Base-by-base conservation (phyloP, 768 basidiomycete genomes). In the Mycena filopes region DNA sequence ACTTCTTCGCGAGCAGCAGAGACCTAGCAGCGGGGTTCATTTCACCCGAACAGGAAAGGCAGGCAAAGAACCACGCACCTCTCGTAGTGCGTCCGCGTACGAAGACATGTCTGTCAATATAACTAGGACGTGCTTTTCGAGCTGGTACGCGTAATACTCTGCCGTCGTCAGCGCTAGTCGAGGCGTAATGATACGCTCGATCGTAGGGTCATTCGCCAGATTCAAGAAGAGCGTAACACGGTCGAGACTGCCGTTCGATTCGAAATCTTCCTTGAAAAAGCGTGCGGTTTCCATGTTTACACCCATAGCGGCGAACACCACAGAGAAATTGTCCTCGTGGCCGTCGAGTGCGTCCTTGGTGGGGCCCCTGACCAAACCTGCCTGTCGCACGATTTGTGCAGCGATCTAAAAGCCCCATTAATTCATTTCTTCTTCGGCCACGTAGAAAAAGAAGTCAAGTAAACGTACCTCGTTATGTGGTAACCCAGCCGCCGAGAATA, bases 221-320 rank as follows among this genome's bases (percentile, higher is more conserved):
- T 99, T 99, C 76, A 99, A 86, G 90, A 99, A 99, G 56, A 99
- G 85, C 9, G 98, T 99, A 58, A 98, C 96, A 71, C 98, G 92
- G 81, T 98, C 96, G 66, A 99, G 86, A 84, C 91, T 93, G 57
- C 98, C 98, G 76, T 98, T 98, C 73, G 98, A 97, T 80, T 99
- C 96, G 77, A 99, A 99, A 83, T 99, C 98, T 77, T 96, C 94
- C 80, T 97, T 96, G 92, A 99, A 99, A 86, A 98, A 99, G 56
- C 97, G 90, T 50, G 98, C 98, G 8, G 98, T 99, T 80, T 99
- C 98, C 96, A 98, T 98, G 83, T 99, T 99, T 64, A 97, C 98
- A 87, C 98, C 98, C 98, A 99, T 99, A 42, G 98, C 98, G 60
- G 96, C 98, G 77, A 99, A 99, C 50, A 99, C 98, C 74, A 99